Base-by-base conservation (phyloP, 1,139 yeast species). In the Barnettozyma hawaiiensis region DNA sequence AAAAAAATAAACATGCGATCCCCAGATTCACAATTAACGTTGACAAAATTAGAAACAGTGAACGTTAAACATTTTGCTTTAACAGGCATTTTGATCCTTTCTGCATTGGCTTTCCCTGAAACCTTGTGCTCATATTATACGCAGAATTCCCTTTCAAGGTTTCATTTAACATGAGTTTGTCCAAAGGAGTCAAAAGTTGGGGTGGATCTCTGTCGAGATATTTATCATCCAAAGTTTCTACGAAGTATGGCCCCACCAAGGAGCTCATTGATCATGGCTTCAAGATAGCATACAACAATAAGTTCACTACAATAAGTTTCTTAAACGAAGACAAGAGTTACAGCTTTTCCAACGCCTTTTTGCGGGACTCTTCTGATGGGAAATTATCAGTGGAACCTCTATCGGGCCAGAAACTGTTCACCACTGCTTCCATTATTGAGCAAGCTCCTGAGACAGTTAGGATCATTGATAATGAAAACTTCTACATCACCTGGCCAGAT, bases 371-470 rank as follows among this genome's bases (percentile, higher is more conserved):
- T 0, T 79, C 86, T 40, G 60, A 62, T 4, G 65, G 77, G 4
- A 55, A 65, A 0, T 60, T 55, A 12, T 75, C 85, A 1, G 71
- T 81, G 5, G 85, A 84, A 51, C 66, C 69, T 3, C 60, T 63
- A 24, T 73, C 87, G 0, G 71, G 73, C 28, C 94, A 84, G 57
- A 84, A 81, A 57, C 60, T 71, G 24, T 81, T 84, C 60, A 77
- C 85, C 9, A 82, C 92, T 0, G 81, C 78, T 1, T 65, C 72
- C 43, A 61, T 67, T 41, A 43, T 49, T 35, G 49, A 49, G n/a
- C 57, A 53, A 44, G 69, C 48, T 16, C 68, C 68, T 1, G 42
- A 54, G 11, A 47, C 49, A 9, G 55, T 64, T 10, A 57, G 57
- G 7, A 53, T 61, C 4, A 46, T 50, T 0, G 62, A 62, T 10